Conservation (phyloP, 148 eudicot genomes). For the Fagopyrum esculentum region DNA sequence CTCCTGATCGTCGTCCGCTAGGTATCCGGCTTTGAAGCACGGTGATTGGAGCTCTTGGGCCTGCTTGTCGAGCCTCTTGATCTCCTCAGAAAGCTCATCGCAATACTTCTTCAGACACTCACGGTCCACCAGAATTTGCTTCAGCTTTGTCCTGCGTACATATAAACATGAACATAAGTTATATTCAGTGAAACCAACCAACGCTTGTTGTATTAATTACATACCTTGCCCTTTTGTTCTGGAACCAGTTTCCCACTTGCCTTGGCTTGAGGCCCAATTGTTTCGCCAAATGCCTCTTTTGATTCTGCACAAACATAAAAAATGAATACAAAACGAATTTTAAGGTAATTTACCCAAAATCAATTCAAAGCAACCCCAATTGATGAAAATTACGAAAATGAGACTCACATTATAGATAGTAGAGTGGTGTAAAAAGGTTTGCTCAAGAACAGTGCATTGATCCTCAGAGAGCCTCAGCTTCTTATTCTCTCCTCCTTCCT, state of each 20-base stretch:
- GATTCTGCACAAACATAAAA: neutral
- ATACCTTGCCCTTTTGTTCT: conserved; percentile 13
- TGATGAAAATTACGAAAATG: neutral
- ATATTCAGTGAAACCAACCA: too few relatives aligned
- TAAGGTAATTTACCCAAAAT: too few relatives aligned
- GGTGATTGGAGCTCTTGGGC: neutral
- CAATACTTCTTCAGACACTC: neutral
- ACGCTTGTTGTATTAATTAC: neutral
- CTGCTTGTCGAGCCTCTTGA: neutral
- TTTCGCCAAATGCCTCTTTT: conserved; percentile 1
- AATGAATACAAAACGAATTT: neutral
- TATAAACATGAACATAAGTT: neutral
- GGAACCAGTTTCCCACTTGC: conserved; percentile 13
- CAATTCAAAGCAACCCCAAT: too few relatives aligned
- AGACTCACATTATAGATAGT: conserved; percentile 13
- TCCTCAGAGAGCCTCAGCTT: conserved; percentile 10
- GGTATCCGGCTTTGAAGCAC: too few relatives aligned
- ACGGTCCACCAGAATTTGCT: neutral
- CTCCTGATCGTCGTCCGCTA: too few relatives aligned
- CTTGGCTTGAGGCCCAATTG: conserved; percentile 11
- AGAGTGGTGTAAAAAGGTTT: neutral
- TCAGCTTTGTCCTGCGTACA: neutral
- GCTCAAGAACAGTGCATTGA: conserved; percentile 5
- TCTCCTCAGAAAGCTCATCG: too few relatives aligned
- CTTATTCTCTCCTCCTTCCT: neutral